phyloP scores from a whole-genome alignment of 148 eudicot genomes.

The Vaccinium corymbosum region DNA sequence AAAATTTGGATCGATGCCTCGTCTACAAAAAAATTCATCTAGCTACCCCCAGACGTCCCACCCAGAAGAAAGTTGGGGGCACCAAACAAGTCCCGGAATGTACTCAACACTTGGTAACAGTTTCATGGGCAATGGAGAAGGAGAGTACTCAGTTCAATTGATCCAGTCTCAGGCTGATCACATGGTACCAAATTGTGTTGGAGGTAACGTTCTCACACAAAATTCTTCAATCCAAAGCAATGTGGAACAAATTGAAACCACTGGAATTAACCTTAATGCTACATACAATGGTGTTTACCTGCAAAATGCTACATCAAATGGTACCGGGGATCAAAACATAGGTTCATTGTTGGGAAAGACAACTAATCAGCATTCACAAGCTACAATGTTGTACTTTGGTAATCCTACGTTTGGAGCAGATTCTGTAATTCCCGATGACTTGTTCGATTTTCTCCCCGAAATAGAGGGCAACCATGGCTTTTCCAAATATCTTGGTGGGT shows the following conservation, averaged over 20 bases:
- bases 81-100: background rate
- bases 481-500: background rate
- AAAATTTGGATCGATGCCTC: slow-evolving; percentile 18
- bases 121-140: background rate
- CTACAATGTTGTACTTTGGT: background rate
- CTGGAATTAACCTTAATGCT: background rate
- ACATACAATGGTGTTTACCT: background rate
- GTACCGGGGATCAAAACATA: background rate
- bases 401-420: background rate
- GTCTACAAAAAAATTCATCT: background rate
- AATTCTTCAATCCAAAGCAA: slow-evolving; percentile 2
- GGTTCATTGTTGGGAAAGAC: background rate
- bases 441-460: slow-evolving; percentile 13
- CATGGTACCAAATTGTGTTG: background rate
- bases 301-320: background rate
- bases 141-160: background rate
- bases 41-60: background rate
- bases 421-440: background rate
- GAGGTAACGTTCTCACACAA: background rate
- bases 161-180: background rate
- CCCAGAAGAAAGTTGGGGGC: background rate
- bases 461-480: background rate
- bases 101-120: background rate
- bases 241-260: background rate
- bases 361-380: background rate